Evolutionary conservation across 371 early-diverging fungal species (phyloP).

Genomic region (Dichotomocladium elegans): DNA sequence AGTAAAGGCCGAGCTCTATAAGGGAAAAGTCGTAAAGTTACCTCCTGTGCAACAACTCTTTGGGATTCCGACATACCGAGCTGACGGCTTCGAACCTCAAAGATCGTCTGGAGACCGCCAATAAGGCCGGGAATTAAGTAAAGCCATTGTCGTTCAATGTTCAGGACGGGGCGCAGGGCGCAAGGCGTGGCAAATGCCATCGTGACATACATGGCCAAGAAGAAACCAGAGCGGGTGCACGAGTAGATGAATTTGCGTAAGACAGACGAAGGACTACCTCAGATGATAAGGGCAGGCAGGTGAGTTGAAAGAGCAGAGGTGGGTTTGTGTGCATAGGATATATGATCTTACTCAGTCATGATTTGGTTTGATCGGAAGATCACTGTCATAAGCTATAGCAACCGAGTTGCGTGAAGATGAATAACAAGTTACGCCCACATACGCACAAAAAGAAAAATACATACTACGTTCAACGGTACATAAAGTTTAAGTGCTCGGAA

Average conservation of each 20-base stretch:
- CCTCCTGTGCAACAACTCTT: too few relatives aligned
- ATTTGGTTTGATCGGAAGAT: constrained; percentile 48
- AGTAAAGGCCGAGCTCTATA: constrained; percentile 78
- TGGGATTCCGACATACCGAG: constrained; percentile 45
- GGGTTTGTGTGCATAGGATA: too few relatives aligned
- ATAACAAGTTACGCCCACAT: too few relatives aligned
- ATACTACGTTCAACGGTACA: constrained; percentile 68
- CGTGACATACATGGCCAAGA: constrained; percentile 68
- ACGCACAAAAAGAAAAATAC: constrained; percentile 3
- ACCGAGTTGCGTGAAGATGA: background rate
- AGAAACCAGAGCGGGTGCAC: constrained; percentile 65
- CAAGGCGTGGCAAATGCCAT: constrained; percentile 67
- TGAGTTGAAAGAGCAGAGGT: background rate
- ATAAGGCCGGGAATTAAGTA: constrained; percentile 64
- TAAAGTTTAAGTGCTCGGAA: constrained; percentile 62
- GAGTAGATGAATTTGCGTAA: constrained; percentile 47
- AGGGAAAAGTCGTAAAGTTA: too few relatives aligned
- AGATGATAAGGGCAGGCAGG: background rate
- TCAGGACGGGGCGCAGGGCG: constrained; percentile 49
- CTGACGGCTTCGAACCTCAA: constrained; percentile 77
- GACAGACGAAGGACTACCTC: constrained; percentile 27
- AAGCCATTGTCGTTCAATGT: constrained; percentile 51
- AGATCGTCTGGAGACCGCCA: constrained; percentile 64
- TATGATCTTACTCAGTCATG: constrained; percentile 34
- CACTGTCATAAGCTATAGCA: constrained; percentile 50